Evolutionary conservation across 805 yeast species (phyloP), one percentile per base, ranked within the genome.

Genomic region (Zygosaccharomyces bisporus): DNA sequence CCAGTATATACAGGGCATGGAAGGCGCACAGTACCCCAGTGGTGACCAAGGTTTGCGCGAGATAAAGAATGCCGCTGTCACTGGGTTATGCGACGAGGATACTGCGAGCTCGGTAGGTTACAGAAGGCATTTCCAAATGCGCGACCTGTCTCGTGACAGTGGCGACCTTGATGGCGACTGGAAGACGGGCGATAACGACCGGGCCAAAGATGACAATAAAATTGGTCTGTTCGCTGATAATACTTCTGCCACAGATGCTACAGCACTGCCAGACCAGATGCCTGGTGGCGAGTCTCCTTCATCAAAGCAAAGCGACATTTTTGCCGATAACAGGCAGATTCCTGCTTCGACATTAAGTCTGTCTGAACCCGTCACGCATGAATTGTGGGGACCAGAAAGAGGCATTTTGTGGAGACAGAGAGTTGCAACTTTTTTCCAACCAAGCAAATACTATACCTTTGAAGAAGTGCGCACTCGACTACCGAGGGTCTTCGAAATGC

Each of bases 41-140:
- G 63, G 69, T 19, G 91, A 85, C 59, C 82, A 80, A 56, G 93
- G 93, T 31, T 60, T 55, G 49, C 66, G 70, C 42, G 87, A 85
- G 63, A 72, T 80, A 39, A 71, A 72, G 51, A 59, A 64, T n/a
- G 74, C 74, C 13, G 74, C 74, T 47, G 82, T 83, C 43, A 67
- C 76, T 52, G 60, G 62, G 34, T 43, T 53, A 10, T 55, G 56
- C 18, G 50, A 53, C 12, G 54, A 52, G 19, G 65, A 60, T 20
- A 50, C 62, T 3, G 33, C 25, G 38, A 46, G 39, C 23, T 37
- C 45, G 10, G 16, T 34, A 9, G 39, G 43, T 3, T 37, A 37
- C 16, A 10, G 10, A 10, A 10, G 18, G 32, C 32, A 16, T 32
- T 19, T 17, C 7, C 16, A 23, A 5, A 31, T 34, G 35, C 35